Conservation (phyloP, 2,329 filamentous ascomycete species). For the Phialocephala subalpina region DNA sequence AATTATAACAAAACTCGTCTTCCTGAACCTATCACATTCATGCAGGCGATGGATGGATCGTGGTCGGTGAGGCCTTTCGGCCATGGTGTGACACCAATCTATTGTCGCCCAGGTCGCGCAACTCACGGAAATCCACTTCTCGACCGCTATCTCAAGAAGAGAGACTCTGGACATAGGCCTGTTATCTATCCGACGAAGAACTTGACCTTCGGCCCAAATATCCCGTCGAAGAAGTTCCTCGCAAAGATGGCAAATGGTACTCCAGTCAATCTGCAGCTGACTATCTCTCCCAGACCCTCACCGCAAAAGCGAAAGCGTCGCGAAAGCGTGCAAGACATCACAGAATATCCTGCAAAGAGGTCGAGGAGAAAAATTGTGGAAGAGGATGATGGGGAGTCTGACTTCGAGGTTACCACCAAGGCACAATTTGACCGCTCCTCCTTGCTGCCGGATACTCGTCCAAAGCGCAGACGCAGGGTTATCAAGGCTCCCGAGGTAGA, state of each 20-base stretch:
- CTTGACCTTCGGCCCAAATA: conserved; percentile 26
- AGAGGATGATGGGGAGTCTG: background rate
- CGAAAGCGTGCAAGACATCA: background rate
- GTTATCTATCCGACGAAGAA: conserved; percentile 35
- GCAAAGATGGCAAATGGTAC: background rate
- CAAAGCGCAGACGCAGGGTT: background rate
- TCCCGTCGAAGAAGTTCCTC: conserved; percentile 30
- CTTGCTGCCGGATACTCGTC: background rate
- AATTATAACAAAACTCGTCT: conserved; percentile 9
- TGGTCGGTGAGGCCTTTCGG: conserved; percentile 43
- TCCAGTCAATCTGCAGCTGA: background rate
- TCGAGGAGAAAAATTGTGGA: background rate
- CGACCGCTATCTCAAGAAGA: conserved; percentile 32
- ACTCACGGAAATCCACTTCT: conserved; percentile 32
- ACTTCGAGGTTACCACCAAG: background rate
- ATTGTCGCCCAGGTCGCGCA: conserved; percentile 36
- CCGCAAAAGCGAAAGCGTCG: background rate
- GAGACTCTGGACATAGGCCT: conserved; percentile 37
- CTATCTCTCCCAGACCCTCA: background rate
- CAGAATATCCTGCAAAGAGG: background rate
- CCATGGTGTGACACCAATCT: conserved; percentile 43
- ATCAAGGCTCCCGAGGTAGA: background rate
- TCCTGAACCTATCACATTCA: conserved; percentile 40
- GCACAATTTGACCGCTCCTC: background rate
- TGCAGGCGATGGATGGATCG: conserved; percentile 40